phyloP scores from a whole-genome alignment of 331 rosid genomes.

The Malus hybrid region DNA sequence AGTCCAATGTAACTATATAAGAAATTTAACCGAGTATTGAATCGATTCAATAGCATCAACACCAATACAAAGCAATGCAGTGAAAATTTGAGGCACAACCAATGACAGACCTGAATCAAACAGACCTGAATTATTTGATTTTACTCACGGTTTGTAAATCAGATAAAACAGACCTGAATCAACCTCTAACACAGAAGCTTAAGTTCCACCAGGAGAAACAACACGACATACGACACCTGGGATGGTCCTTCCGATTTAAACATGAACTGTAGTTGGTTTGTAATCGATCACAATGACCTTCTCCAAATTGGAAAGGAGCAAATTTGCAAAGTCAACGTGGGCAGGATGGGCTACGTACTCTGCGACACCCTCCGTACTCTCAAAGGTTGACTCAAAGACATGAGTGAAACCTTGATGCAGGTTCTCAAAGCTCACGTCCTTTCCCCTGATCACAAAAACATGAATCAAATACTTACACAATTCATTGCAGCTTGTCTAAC shows the following conservation, averaged over 20 bases:
- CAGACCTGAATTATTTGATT: neutral
- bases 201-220: slow-evolving; percentile 2
- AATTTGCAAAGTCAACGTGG: slow-evolving; percentile 58
- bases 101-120: neutral
- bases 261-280: slow-evolving; percentile 37
- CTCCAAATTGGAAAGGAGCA: slow-evolving; percentile 40
- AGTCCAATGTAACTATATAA: no score
- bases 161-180: neutral
- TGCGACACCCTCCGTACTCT: slow-evolving; percentile 61
- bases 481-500: neutral
- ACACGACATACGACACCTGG: neutral
- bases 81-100: neutral
- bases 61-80: neutral
- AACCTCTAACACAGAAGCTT: neutral
- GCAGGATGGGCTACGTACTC: slow-evolving; percentile 63
- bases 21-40: neutral
- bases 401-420: slow-evolving; percentile 85
- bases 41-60: neutral
- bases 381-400: slow-evolving; percentile 79
- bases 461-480: neutral
- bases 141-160: neutral
- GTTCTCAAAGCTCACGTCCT: slow-evolving; percentile 65
- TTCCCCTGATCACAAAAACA: slow-evolving; percentile 48
- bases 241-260: slow-evolving; percentile 1
- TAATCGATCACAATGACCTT: slow-evolving; percentile 54